A percentile compares a stretch with the other conserved stretches of the same genome.
phyloP scores from a whole-genome alignment of 306 rosid species.

The Quercus dentata region DNA sequence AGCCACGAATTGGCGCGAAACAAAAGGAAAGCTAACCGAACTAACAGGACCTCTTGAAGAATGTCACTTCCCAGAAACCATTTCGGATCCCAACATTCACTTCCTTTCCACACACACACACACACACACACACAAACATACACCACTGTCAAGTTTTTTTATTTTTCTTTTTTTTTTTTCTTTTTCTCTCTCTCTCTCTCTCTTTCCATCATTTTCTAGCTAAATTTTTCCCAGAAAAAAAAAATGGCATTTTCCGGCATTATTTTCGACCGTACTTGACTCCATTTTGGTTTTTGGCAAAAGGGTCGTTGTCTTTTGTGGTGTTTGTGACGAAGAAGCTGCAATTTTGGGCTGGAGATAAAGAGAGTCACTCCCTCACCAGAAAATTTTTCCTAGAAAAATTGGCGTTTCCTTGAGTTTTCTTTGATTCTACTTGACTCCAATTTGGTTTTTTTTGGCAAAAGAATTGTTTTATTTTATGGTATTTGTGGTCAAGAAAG shows the following conservation, averaged over 20 bases:
- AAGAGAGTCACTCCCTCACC: background rate
- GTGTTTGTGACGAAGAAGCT: slow-evolving; percentile 7
- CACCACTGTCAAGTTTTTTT: background rate
- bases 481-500: slow-evolving; percentile 7
- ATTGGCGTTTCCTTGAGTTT: slow-evolving; percentile 19
- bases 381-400: background rate
- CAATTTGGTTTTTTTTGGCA: slow-evolving; percentile 1
- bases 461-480: slow-evolving; percentile 12
- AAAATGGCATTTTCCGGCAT: slow-evolving; percentile 24
- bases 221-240: slow-evolving; percentile 2
- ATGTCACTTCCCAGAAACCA: slow-evolving; percentile 49
- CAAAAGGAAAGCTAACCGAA: slow-evolving; percentile 62
- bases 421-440: slow-evolving; percentile 8
- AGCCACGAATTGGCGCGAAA: slow-evolving; percentile 88
- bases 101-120: slow-evolving; percentile 33
- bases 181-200: background rate
- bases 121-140: slow-evolving; percentile 16
- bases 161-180: slow-evolving; percentile 1
- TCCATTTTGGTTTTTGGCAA: slow-evolving; percentile 12
- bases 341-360: slow-evolving; percentile 4
- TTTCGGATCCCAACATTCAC: slow-evolving; percentile 44
- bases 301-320: slow-evolving; percentile 21
- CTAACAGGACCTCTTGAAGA: slow-evolving; percentile 62
- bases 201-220: slow-evolving; percentile 12
- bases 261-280: slow-evolving; percentile 4